Evolutionary conservation across 2,329 filamentous ascomycete species (phyloP), one percentile per base, ranked within the genome.

Genomic region (Arthrocladium fulminans): DNA sequence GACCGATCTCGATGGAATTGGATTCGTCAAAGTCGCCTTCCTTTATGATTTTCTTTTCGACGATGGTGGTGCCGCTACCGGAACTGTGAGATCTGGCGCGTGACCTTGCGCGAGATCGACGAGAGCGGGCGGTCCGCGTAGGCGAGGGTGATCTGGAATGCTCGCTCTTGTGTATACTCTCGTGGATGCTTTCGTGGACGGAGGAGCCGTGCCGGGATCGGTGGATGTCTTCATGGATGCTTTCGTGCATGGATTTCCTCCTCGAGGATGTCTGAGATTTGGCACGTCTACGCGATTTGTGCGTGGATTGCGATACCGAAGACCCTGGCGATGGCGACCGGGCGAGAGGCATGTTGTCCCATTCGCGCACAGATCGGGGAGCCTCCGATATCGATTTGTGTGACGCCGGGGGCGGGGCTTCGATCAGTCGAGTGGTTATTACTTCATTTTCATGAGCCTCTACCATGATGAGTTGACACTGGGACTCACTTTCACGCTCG

Each of bases 11-110:
- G 13, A 74, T 71, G 24, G 68, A 61, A 49, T 70, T 70, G 29
- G 67, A 70, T 47, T 73, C 71, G 52, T 72, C 69, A 25, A 65
- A 60, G 32, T 65, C 67, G 49, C 70, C 63, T 45, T 67, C 63
- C 10, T 39, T 48, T 43, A 61, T 63, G 54, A 62, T 57, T 42
- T 56, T 60, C 20, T 60, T 59, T 34, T 59, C 54, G 19, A 58
- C 42, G 24, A 58, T 45, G 9, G 51, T 55, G n/a, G 32, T 6
- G 24, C 20, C 41, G n/a, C 19, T 23, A 25, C 15, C 15, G 45
- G 47, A 49, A 15, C 23, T 17, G 5, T 19, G 27, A 44, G 15
- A 22, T 42, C 3, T 15, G 9, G 41, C 27, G 13, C 32, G 40
- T 5, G 51, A 52, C 22, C 41, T n/a, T 5, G 41, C 41, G 13